These are phyloP conservation scores for Fomitopsis pinicola DNA, from an alignment of 1,284 basidiomycete species.

Conservation along the genomic window DNA sequence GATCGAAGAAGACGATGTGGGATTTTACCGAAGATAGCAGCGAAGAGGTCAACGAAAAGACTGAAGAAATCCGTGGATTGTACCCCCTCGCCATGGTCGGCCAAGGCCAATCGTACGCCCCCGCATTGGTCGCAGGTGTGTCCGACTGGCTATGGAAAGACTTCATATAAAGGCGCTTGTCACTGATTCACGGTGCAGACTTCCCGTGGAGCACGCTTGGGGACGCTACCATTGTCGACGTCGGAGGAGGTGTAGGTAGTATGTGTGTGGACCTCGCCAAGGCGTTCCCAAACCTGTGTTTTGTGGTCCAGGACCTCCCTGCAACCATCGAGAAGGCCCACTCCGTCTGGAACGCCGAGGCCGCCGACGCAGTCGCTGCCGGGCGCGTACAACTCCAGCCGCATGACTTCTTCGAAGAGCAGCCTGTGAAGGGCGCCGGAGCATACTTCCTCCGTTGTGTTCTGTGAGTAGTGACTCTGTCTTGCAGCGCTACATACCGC, in stretches of 20 bases:
- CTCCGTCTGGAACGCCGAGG: slow-evolving; percentile 5
- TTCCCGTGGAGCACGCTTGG: slow-evolving; percentile 13
- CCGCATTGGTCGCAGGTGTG: slow-evolving; percentile 1
- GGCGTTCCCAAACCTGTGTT: slow-evolving; percentile 10
- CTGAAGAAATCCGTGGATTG: slow-evolving; percentile 3
- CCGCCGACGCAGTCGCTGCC: not conserved
- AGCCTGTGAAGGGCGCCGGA: slow-evolving; percentile 22
- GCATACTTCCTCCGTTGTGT: slow-evolving; percentile 26
- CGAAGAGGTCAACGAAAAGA: not conserved
- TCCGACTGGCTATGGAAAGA: not conserved
- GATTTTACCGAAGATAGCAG: slow-evolving; percentile 6
- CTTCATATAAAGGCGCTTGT: not conserved
- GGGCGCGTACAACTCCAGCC: slow-evolving; percentile 7
- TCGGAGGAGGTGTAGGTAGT: slow-evolving; percentile 16
- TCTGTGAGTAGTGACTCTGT: slow-evolving; percentile 13
- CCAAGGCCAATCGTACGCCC: not conserved
- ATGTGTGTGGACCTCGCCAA: slow-evolving; percentile 9
- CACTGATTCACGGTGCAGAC: slow-evolving; percentile 2
- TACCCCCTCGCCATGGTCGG: slow-evolving; percentile 7
- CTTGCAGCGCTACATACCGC: not conserved
- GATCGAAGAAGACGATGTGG: slow-evolving; percentile 1
- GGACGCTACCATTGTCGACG: slow-evolving; percentile 12
- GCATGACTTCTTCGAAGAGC: slow-evolving; percentile 29
- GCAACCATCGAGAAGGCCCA: slow-evolving; percentile 9
- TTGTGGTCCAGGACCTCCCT: slow-evolving; percentile 17